Evolutionary conservation across 495 filamentous ascomycete species (phyloP).

Genomic region (Viridothelium virens): DNA sequence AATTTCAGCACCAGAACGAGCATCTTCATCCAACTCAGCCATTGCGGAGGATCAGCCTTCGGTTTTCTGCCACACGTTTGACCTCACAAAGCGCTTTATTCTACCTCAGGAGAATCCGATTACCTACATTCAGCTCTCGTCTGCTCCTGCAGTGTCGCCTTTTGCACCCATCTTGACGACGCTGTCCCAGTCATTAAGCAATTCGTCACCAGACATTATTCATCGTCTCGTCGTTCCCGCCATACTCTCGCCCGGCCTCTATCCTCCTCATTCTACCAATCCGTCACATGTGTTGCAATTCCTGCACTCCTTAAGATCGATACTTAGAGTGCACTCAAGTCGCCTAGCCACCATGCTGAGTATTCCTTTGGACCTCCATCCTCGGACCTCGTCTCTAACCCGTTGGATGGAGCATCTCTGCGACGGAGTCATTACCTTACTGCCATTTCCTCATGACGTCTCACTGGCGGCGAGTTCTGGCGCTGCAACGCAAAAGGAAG

Average conservation of each 20-base stretch:
- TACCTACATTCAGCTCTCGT: constrained; percentile 47
- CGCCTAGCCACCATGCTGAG: constrained; percentile 70
- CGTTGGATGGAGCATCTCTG: constrained; percentile 81
- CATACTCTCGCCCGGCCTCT: constrained; percentile 75
- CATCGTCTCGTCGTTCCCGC: constrained; percentile 80
- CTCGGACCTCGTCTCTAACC: constrained; percentile 66
- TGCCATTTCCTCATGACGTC: constrained; percentile 64
- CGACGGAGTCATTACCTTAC: constrained; percentile 82
- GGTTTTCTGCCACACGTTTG: constrained; percentile 80
- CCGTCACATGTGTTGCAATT: constrained; percentile 75
- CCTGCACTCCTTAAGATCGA: constrained; percentile 66
- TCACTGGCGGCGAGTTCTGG: constrained; percentile 48
- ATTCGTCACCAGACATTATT: constrained; percentile 50
- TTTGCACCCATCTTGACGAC: constrained; percentile 57
- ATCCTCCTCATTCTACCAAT: constrained; percentile 55
- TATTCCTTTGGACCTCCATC: constrained; percentile 71
- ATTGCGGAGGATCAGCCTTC: constrained; percentile 14
- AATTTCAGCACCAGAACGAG: constrained; percentile 17
- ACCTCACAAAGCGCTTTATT: constrained; percentile 74
- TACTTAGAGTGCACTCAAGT: constrained; percentile 58
- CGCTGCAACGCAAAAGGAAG: constrained; percentile 50
- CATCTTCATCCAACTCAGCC: constrained; percentile 3
- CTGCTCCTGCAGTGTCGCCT: constrained; percentile 40
- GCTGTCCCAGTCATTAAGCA: constrained; percentile 50
- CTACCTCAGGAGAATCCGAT: constrained; percentile 50